Percentiles rank a stretch among this genome's conserved stretches.
Evolutionary conservation across 2,329 filamentous ascomycete genomes (phyloP).

Genomic region (Neonectria hederae): DNA sequence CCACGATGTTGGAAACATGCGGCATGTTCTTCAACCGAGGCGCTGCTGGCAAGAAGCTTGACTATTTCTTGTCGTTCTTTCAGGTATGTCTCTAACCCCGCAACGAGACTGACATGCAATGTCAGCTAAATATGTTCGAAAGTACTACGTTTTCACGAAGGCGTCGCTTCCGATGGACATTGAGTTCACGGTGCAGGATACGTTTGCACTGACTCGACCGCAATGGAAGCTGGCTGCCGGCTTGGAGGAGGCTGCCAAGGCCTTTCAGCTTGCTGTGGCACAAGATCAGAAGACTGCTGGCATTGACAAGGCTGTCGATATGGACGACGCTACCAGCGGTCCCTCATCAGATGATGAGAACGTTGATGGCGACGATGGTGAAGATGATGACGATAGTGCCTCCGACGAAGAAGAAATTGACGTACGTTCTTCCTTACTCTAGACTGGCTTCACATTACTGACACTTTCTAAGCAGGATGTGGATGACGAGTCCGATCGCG

Average conservation of each 20-base stretch:
- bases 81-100: constrained; percentile 63
- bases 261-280: constrained; percentile 87
- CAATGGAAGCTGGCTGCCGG: constrained; percentile 90
- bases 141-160: constrained; percentile 95
- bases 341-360: constrained; percentile 81
- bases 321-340: constrained; percentile 76
- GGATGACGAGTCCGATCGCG: constrained; percentile 59
- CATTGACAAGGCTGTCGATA: constrained; percentile 73
- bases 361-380: constrained; percentile 71
- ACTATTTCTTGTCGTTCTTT: constrained; percentile 96
- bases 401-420: constrained; percentile 69
- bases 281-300: constrained; percentile 88
- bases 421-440: constrained; percentile 47
- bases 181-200: constrained; percentile 95
- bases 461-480: constrained; percentile 52
- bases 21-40: constrained; percentile 97
- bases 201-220: constrained; percentile 83
- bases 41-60: constrained; percentile 92
- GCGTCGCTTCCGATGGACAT: constrained; percentile 93
- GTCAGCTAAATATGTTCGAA: not conserved
- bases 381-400: constrained; percentile 68
- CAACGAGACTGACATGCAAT: no score
- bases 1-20: constrained; percentile 91
- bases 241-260: constrained; percentile 81
- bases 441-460: not conserved